Evolutionary conservation across 225 moss, liverwort and hornwort genomes (phyloP), one percentile per base, ranked within the genome.

Genomic region (Anthoceros angustus): DNA sequence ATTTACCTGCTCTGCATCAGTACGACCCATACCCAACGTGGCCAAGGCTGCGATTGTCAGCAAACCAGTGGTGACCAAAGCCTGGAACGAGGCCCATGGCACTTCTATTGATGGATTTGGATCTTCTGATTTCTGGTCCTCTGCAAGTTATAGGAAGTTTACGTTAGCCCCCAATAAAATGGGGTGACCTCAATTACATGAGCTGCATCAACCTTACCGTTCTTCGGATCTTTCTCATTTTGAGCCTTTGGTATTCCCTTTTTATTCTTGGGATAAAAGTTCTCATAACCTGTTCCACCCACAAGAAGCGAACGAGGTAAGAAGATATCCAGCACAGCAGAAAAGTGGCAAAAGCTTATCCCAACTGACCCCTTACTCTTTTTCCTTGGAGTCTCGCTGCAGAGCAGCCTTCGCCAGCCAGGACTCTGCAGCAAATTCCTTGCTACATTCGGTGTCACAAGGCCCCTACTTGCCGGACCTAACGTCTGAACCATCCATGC

Each of bases 221-320:
- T 78, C 61, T 73, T 78, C 76, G 0, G 88, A 68, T 92, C 87
- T 76, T 92, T 86, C 68, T 83, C 92, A 62, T 82, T 92, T 67
- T 92, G 88, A 55, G 79, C 85, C 76, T 92, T 98, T 11, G 98
- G 92, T 69, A 88, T 78, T 66, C 92, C 92, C 79, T 98, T 98
- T 74, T 91, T 86, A 63, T 98, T 87, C 76, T 98, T 98, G 62
- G 98, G 98, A 74, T 92, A 98, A 67, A 86, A 98, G 40, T 87
- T 89, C 73, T 98, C 98, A 77, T 85, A 98, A 50, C 91, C 95
- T 98, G 84, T 55, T 25, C 15, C 11, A 64, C n/a, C 15, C 64
- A 14, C 0, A n/a, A n/a, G n/a, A 38, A 7, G 40, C 39, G 32
- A 6, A 64, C 16, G 10, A 24, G 40, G 18, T 41, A 5, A 64